Evolutionary conservation across 352 stramenopile genomes (phyloP).

Genomic region (Phytophthora hybrid): DNA sequence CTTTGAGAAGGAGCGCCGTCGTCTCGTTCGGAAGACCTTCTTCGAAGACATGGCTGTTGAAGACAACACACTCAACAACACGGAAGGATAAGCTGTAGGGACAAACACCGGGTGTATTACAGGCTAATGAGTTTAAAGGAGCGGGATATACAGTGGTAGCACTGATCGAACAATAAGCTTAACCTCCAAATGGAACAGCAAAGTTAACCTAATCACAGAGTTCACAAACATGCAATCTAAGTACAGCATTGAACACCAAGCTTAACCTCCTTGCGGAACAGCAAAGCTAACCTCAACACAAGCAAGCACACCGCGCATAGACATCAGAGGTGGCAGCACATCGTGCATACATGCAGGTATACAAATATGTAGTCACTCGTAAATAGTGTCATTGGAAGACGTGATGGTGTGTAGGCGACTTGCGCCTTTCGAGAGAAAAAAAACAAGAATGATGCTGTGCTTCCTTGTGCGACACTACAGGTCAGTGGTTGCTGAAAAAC

Average conservation of each 20-base stretch:
- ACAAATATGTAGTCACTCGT: constrained; percentile 15
- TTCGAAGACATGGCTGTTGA: constrained; percentile 33
- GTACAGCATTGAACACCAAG: constrained; percentile 26
- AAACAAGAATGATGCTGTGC: not conserved
- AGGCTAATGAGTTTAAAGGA: not conserved
- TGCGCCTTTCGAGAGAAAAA: not conserved
- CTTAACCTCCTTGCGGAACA: constrained; percentile 40
- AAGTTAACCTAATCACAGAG: constrained; percentile 16
- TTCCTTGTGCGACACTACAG: not conserved
- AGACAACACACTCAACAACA: too few relatives aligned
- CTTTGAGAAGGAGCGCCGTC: constrained; percentile 25
- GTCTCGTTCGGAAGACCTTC: constrained; percentile 28
- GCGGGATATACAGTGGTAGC: not conserved
- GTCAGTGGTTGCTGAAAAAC: too few relatives aligned
- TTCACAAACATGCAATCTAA: constrained; percentile 12
- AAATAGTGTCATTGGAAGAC: too few relatives aligned
- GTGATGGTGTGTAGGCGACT: not conserved
- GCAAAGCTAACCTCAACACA: constrained; percentile 33
- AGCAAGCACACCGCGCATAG: constrained; percentile 6
- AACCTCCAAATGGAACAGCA: constrained; percentile 14
- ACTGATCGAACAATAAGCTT: constrained; percentile 25
- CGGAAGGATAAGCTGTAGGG: constrained; percentile 13
- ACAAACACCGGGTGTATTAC: constrained; percentile 14
- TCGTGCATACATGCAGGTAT: constrained; percentile 15
- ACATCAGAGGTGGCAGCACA: constrained; percentile 4